Evolutionary conservation across 2,329 filamentous ascomycete species (phyloP).

Genomic region (Trichophyton verrucosum): DNA sequence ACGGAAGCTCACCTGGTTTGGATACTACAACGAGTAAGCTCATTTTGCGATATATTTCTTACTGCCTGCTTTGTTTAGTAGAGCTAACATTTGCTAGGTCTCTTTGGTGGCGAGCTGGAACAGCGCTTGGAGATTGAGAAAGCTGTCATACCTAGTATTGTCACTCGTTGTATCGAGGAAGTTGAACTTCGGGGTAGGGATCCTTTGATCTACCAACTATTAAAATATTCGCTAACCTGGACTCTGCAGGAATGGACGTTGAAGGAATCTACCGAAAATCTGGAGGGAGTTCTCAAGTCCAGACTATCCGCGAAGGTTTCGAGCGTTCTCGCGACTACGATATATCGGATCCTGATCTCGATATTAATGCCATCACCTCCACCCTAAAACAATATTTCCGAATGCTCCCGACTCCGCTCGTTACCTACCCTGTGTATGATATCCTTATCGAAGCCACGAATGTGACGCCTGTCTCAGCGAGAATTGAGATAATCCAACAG

Average conservation of each 20-base stretch:
- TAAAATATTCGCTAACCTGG: not conserved
- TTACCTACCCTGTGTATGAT: conserved; percentile 90
- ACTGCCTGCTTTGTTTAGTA: not conserved
- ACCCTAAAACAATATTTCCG: conserved; percentile 96
- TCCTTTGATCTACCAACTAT: not conserved
- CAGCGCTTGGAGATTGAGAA: conserved; percentile 81
- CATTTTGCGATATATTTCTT: not conserved
- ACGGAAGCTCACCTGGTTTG: conserved; percentile 33
- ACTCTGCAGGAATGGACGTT: conserved; percentile 59
- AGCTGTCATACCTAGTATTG: conserved; percentile 76
- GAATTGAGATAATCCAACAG: conserved; percentile 57
- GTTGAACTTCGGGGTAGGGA: conserved; percentile 69
- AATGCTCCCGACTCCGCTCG: conserved; percentile 73
- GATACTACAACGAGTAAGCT: conserved; percentile 28
- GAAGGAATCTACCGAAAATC: conserved; percentile 98
- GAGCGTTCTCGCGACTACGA: conserved; percentile 69
- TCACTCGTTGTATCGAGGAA: conserved; percentile 89
- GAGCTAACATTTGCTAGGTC: conserved; percentile 27
- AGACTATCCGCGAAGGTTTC: conserved; percentile 81
- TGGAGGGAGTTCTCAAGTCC: conserved; percentile 81
- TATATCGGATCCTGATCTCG: conserved; percentile 82
- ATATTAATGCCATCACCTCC: conserved; percentile 93
- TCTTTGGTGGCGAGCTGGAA: conserved; percentile 83
- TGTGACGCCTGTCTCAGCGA: conserved; percentile 52
- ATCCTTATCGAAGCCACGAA: conserved; percentile 59